A percentile compares a stretch with the other conserved stretches of the same genome.
These are phyloP conservation scores for Arachis stenosperma DNA, from an alignment of 306 rosid species.

Conservation along the genomic window DNA sequence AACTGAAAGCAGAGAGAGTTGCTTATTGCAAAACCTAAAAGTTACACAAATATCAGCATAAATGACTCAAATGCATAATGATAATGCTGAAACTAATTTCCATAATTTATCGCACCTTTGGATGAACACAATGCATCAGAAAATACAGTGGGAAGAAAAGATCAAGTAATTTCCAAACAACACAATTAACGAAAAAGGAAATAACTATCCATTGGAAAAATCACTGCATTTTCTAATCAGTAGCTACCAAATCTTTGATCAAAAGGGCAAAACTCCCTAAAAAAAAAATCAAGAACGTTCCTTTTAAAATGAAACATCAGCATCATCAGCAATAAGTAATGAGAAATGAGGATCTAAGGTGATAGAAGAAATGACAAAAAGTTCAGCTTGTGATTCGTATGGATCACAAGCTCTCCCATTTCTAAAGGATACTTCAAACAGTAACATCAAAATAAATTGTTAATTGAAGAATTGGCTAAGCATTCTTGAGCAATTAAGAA, in stretches of 20 bases:
- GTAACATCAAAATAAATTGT: neutral
- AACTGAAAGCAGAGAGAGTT: neutral
- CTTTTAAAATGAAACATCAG: neutral
- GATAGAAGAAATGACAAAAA: neutral
- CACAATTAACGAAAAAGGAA: no score
- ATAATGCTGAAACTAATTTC: neutral
- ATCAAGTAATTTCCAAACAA: neutral
- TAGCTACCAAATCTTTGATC: neutral
- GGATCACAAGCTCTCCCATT: neutral
- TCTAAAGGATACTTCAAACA: neutral
- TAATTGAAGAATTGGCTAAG: neutral
- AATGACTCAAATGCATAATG: neutral
- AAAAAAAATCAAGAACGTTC: neutral
- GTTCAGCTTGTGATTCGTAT: neutral
- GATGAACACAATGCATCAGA: neutral
- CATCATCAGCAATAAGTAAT: neutral
- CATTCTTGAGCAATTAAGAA: neutral
- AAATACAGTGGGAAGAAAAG: neutral
- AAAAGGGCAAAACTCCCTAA: neutral
- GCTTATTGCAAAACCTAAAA: conserved; percentile 14
- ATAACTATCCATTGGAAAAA: neutral
- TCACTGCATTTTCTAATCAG: conserved; percentile 6
- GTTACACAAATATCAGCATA: neutral
- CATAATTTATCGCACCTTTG: neutral
- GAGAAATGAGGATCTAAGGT: no score